phyloP scores from a whole-genome alignment of 148 eudicot species.

The Fagopyrum esculentum region DNA sequence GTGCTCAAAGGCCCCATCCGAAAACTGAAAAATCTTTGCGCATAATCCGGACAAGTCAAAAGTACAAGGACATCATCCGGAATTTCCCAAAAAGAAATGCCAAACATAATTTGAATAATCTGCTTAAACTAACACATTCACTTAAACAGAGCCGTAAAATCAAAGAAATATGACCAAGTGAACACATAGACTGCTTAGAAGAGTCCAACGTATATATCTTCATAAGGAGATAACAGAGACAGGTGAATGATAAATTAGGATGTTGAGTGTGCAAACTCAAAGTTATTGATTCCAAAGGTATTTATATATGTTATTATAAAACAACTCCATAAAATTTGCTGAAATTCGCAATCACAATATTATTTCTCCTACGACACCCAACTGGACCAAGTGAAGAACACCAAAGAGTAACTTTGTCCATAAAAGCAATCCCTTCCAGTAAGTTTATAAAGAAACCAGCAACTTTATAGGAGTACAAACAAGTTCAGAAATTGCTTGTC shows the following conservation, averaged over 20 bases:
- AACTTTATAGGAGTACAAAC: background rate
- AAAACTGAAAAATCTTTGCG: too few relatives aligned
- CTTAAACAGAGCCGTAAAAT: background rate
- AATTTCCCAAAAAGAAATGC: too few relatives aligned
- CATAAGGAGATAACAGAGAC: background rate
- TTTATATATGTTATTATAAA: background rate
- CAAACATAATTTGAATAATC: background rate
- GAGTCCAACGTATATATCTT: background rate
- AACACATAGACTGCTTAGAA: background rate
- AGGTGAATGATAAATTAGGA: background rate
- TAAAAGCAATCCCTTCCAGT: background rate
- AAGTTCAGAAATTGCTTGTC: background rate
- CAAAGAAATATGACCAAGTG: background rate
- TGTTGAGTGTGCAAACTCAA: background rate
- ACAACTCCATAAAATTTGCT: background rate
- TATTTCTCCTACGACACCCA: background rate
- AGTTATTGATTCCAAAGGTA: background rate
- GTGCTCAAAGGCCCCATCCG: too few relatives aligned
- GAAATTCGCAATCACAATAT: background rate
- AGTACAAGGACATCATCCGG: background rate
- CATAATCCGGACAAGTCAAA: too few relatives aligned
- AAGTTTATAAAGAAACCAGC: background rate
- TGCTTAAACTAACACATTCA: background rate
- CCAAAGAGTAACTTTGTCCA: constrained; percentile 3
- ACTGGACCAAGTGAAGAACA: background rate